phyloP scores from a whole-genome alignment of 2,329 filamentous ascomycete species.

The Diaporthe nobilis region DNA sequence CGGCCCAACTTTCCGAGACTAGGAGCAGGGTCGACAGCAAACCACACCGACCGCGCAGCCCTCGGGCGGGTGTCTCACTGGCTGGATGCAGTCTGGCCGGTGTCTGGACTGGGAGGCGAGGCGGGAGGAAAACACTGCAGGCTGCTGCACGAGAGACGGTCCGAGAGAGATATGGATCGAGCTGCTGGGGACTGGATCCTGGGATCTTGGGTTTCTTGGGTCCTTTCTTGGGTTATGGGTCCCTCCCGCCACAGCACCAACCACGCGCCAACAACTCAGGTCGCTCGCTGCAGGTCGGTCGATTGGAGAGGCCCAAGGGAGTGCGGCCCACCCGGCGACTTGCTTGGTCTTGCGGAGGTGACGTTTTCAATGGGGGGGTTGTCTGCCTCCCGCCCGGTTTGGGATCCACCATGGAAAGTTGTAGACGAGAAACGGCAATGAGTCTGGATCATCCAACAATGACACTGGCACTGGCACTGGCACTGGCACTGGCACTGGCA shows the following conservation, averaged over 20 bases:
- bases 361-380: conserved; percentile 29
- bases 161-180: conserved; percentile 14
- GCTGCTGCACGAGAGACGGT: not conserved
- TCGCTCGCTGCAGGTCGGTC: not conserved
- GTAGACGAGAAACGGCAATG: conserved; percentile 11
- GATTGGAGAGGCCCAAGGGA: not conserved
- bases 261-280: conserved; percentile 1
- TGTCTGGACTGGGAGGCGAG: conserved; percentile 15
- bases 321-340: conserved; percentile 16
- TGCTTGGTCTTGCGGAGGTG: conserved; percentile 29
- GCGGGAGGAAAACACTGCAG: conserved; percentile 20
- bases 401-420: conserved; percentile 25
- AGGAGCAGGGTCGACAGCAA: conserved; percentile 21
- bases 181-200: conserved; percentile 14
- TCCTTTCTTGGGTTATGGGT: conserved; percentile 1
- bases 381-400: not conserved
- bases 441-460: conserved; percentile 15
- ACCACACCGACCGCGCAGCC: conserved; percentile 22
- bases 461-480: not conserved
- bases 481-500: not conserved
- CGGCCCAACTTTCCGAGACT: conserved; percentile 42
- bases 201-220: not conserved
- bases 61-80: conserved; percentile 13
- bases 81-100: conserved; percentile 1
- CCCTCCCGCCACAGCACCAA: conserved; percentile 6